Conservation (phyloP, 345 rosid genomes). For the Rhizophora mangle region DNA sequence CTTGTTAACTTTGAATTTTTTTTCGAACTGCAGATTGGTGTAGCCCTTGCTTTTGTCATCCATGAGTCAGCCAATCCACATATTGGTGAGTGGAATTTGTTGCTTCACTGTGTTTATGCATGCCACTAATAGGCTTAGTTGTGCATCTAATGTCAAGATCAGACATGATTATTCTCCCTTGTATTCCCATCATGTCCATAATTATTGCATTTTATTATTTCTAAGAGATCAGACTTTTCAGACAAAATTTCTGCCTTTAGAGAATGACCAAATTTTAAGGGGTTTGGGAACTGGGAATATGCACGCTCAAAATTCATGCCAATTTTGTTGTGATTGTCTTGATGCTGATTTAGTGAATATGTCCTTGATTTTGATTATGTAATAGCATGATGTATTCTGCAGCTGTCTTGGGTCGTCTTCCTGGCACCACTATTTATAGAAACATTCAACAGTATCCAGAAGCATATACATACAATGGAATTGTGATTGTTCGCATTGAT, state of each 20-base stretch:
- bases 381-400: constrained; percentile 22
- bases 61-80: constrained; percentile 99
- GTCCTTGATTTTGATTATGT: background rate
- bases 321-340: background rate
- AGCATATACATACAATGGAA: constrained; percentile 87
- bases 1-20: constrained; percentile 9
- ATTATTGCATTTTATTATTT: too few species aligned
- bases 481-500: constrained; percentile 88
- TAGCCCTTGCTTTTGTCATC: constrained; percentile 94
- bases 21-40: constrained; percentile 69
- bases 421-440: constrained; percentile 97
- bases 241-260: too few species aligned
- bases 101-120: background rate
- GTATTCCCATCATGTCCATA: too few species aligned
- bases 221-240: too few species aligned
- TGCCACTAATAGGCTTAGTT: background rate
- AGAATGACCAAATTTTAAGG: too few species aligned
- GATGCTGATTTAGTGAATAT: background rate
- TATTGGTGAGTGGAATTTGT: constrained; percentile 58
- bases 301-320: background rate
- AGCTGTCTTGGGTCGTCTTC: constrained; percentile 98
- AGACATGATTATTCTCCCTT: background rate
- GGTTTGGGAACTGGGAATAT: too few species aligned
- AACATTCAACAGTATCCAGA: constrained; percentile 89
- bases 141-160: background rate